Evolutionary conservation across 1,139 yeast genomes (phyloP), one percentile per base, ranked within the genome.

Genomic region (Magnusiomyces fungicola): DNA sequence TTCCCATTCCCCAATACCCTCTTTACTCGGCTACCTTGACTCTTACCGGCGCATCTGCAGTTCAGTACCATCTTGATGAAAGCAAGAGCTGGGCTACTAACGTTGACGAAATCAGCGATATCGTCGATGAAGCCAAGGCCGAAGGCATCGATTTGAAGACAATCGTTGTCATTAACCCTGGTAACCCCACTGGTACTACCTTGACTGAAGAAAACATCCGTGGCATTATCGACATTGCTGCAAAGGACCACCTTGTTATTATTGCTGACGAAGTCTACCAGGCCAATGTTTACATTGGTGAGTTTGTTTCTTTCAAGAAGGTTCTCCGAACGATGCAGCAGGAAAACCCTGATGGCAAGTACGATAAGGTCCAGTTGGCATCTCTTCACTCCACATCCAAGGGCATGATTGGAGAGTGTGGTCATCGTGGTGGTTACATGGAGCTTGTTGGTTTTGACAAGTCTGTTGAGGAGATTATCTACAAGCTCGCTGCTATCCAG

Each of bases 231-330:
- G 75, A 76, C 45, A 75, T 90, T 52, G 95, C 96, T 41, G 94
- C 96, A 25, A 81, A 83, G 62, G 71, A 87, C 61, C 90, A 95
- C 43, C 67, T 92, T 23, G 92, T 88, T 3, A 75, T 94, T 46
- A 84, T 92, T 59, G 97, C 98, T n/a, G 98, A 94, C 71, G 98
- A 92, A 69, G 98, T 92, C 32, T 92, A 92, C 70, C 98, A 92
- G 69, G 94, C 86, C 61, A 92, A 92, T 63, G 76, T 92, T 18
- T 89, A 84, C 69, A 72, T 75, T 43, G 72, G 70, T 46, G 68
- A 78, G 58, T 80, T 80, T 57, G 52, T 58, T 38, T 70, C 73
- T 6, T 70, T 70, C 62, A 69, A 70, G 55, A 67, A 67, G 55
- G 70, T 69, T 12, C 61, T 89, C 58, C 69, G 82, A 50, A 76